Evolutionary conservation across 306 rosid species (phyloP).

Genomic region (cucumber (Cucumis sativus)): Cucumber_9930_V3 NC_026659.2:6136001-6136500

Average conservation of each 20-base stretch:
- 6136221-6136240: background rate
- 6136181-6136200: background rate
- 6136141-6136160: background rate
- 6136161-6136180: background rate
- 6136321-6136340: too few relatives aligned
- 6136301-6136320: background rate
- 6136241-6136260: background rate
- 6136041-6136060: background rate
- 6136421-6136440: too few relatives aligned
- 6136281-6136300: background rate
- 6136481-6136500: too few relatives aligned
- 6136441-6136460: too few relatives aligned
- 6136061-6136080: background rate
- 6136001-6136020: slow-evolving; percentile 95
- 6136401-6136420: too few relatives aligned
- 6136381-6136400: too few relatives aligned
- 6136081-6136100: background rate
- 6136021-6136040: slow-evolving; percentile 20
- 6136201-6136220: background rate
- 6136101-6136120: background rate
- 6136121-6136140: background rate
- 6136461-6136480: too few relatives aligned
- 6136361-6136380: too few relatives aligned
- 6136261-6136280: background rate
- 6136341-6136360: too few relatives aligned